phyloP scores from a whole-genome alignment of 106 monocot species.

The Dendrobium nobile region DNA sequence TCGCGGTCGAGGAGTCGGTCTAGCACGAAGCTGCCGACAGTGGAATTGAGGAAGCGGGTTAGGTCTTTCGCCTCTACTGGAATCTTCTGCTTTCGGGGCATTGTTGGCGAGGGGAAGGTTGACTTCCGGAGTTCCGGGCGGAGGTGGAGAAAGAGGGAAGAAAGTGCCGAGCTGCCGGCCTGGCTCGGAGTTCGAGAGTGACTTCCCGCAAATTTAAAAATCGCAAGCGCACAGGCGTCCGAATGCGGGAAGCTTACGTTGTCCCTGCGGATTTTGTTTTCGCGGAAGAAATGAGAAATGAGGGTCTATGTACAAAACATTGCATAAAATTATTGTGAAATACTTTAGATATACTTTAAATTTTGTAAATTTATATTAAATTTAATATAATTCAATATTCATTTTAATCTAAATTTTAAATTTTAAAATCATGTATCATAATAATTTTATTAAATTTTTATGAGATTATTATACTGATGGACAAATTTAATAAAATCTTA shows the following conservation, averaged over 20 bases:
- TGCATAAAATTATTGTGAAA: too few species aligned
- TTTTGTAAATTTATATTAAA: too few species aligned
- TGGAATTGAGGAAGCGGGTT: conserved; percentile 16
- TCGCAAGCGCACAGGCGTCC: not conserved
- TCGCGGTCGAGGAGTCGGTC: conserved; percentile 28
- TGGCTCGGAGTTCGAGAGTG: not conserved
- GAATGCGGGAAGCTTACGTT: not conserved
- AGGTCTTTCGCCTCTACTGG: conserved; percentile 14
- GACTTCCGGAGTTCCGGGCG: not conserved
- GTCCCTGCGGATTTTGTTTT: not conserved
- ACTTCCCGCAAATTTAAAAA: not conserved
- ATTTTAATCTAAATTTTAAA: too few species aligned
- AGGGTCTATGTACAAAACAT: too few species aligned
- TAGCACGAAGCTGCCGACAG: conserved; percentile 34
- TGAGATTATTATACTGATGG: too few species aligned
- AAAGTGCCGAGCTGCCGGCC: not conserved
- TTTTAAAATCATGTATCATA: too few species aligned
- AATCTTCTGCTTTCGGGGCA: conserved; percentile 9
- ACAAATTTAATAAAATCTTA: too few species aligned
- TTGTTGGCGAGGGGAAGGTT: not conserved
- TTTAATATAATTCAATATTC: too few species aligned
- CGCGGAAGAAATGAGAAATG: too few species aligned
- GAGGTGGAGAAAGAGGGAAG: not conserved
- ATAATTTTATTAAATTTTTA: too few species aligned
- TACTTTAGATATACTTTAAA: too few species aligned